Base-by-base conservation (phyloP, 306 rosid species). In the Prunus mume region DNA sequence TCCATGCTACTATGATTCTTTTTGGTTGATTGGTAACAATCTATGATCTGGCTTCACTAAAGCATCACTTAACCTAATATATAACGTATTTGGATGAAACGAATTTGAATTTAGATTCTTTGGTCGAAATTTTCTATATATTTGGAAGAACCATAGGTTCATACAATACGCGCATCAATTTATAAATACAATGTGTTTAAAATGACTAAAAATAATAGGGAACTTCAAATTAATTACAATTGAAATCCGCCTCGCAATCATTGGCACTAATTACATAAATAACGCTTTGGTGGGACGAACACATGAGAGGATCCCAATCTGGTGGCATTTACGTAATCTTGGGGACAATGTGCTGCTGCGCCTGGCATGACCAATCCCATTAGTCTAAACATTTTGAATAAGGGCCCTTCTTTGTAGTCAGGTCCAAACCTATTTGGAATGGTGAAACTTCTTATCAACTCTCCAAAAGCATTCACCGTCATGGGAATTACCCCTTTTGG, bases 241-340 rank as follows among this genome's bases (percentile, higher is more conserved):
- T 56, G 61, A 56, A 56, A 20, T 22, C 28, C 43, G 1, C 9
- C 43, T 38, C 43, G 7, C 9, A 38, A 38, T 38, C 43, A 4
- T 38, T 6, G 9, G 18, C 14, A 4, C 13, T 63, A 41, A 5
- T 61, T 71, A 49, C 6, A 78, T 12, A 6, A 24, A 34, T 4
- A 10, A 17, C 19, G 73, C 14, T 62, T 75, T 24, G 14, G 49
- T 12, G 38, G 58, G 38, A 55, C 25, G 38, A 81, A 65, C 28
- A 71, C 63, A 10, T 76, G 38, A 5, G 72, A 11, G 32, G 90
- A 67, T 52, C 87, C 96, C 41, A 90, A 55, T 13, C 90, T 82
- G 45, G 93, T 90, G 43, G 88, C 70, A 68, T 93, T 93, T 3
- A 91, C 88, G 74, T 93, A 91, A 74, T 93, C 97, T 24, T 88